Conservation (phyloP, 768 basidiomycete genomes). For the Rhodotorula paludigena region DNA sequence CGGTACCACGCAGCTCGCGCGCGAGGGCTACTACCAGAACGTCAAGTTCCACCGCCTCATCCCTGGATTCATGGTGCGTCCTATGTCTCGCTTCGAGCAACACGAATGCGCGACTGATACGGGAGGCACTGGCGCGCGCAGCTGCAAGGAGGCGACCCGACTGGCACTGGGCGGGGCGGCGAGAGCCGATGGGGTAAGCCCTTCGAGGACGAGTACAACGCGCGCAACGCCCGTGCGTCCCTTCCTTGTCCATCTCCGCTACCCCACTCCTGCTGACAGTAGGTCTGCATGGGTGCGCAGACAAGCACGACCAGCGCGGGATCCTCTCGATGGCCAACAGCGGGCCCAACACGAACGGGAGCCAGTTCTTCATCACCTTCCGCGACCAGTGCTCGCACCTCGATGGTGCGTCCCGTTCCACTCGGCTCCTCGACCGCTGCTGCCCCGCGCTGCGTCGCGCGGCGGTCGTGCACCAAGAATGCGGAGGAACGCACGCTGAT, state of each 20-base stretch:
- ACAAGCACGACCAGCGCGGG: slow-evolving; percentile 60
- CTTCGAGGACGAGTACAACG: slow-evolving; percentile 87
- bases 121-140: slow-evolving; percentile 42
- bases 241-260: neutral
- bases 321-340: slow-evolving; percentile 92
- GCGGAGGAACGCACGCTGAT: neutral
- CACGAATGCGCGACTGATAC: neutral
- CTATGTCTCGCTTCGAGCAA: slow-evolving; percentile 18
- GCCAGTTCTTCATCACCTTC: slow-evolving; percentile 90
- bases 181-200: slow-evolving; percentile 90
- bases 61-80: slow-evolving; percentile 82
- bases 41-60: slow-evolving; percentile 87
- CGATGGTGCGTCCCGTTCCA: slow-evolving; percentile 66
- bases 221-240: slow-evolving; percentile 72
- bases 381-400: slow-evolving; percentile 66
- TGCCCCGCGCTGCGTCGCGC: neutral
- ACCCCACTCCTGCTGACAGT: too few species aligned
- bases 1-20: slow-evolving; percentile 57
- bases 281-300: neutral
- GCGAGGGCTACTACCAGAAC: slow-evolving; percentile 81
- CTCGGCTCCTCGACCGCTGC: fast-evolving
- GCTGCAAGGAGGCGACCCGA: slow-evolving; percentile 98
- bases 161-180: slow-evolving; percentile 89
- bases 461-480: neutral
- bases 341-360: slow-evolving; percentile 82